Evolutionary conservation across 192 early-diverging fungal species (phyloP), one percentile per base, ranked within the genome.

Genomic region (Geranomyces michiganensis): DNA sequence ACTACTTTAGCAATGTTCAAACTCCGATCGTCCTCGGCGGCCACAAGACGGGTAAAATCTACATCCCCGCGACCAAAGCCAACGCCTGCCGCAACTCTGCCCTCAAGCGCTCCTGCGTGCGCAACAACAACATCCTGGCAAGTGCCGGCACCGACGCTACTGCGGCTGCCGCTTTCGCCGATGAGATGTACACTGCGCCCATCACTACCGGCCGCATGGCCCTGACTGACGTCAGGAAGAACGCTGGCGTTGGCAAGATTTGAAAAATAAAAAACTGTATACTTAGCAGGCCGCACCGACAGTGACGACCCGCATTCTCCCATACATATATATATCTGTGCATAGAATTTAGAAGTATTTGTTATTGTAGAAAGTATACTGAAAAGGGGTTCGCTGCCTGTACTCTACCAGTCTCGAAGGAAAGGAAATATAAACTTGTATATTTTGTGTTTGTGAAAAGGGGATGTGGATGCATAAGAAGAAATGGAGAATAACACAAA

Each of bases 191-290:
- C 31, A 7, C 21, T 4, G 29, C 26, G 15, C 21, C 29, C 22
- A 3, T 31, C 29, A 60, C 24, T 19, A 29, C 27, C 7, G 36
- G 36, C 36, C 24, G 58, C 21, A 17, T 27, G 3, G 58, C 58
- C 9, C 3, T 27, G 31, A 8, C 29, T 32, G 21, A 60, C 6
- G 22, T 26, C 29, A 19, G 31, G 15, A 33, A 17, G 15, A 60
- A 60, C 31, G 58, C 58, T 32, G 58, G 58, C 3, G 58, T 60
- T 7, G 58, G 58, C 58, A 60, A 60, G 58, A 60, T 60, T 17
- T 60, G 31, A 32, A 58, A 58, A 47, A 17, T 7, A 3, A 53
- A 26, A 15, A 53, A 10, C 36, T 10, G 5, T 7, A 41, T 41
- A 41, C 5, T 7, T 10, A 41, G 36, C 36, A 41, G 10, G 5